Base-by-base conservation (phyloP, 2,329 filamentous ascomycete genomes). In the Epichloe elymi region DNA sequence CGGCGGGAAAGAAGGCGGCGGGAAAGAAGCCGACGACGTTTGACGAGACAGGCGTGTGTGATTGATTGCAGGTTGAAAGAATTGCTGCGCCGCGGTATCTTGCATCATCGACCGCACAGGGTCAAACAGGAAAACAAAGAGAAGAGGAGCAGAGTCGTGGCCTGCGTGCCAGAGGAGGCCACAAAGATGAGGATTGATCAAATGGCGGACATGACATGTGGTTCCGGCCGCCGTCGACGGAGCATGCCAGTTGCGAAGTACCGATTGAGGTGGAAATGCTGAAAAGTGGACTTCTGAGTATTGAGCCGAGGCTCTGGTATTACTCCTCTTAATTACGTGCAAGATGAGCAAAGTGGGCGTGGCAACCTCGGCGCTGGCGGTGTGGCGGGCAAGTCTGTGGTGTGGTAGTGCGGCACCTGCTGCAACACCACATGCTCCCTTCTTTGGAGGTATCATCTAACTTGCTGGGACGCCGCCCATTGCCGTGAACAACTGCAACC, bases 171-270 rank as follows among this genome's bases (percentile, higher is more conserved):
- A 39, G 36, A 30, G 46, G 46, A 46, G 52, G 41, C 36, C 46
- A 49, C 43, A 30, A 33, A 48, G 41, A 51, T 40, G 33, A 50
- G 38, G 30, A 11, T 19, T 35, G 44, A 46, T 53, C 49, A 48
- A 48, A 39, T 44, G 48, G 36, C 33, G 39, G 48, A 49, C 47
- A 46, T 54, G 55, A 53, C 55, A 58, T 58, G 57, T 58, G 55
- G 51, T 55, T 47, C 49, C 49, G 51, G 52, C 48, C 45, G 51
- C 50, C 52, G 45, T 53, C 30, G 37, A 38, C 17, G 40, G 38
- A 37, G 30, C 49, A 50, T 53, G 48, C 51, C 42, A 45, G 42
- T 45, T n/a, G 42, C 6, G 19, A 42, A 42, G 19, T 11, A 30
- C 30, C 30, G 1, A 14, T 20, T 19, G 41, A 43, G 45, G 48